Percentiles rank a stretch among this genome's conserved stretches.
phyloP scores from a whole-genome alignment of 208 protist genomes.

The Tritrichomonas musculus region DNA sequence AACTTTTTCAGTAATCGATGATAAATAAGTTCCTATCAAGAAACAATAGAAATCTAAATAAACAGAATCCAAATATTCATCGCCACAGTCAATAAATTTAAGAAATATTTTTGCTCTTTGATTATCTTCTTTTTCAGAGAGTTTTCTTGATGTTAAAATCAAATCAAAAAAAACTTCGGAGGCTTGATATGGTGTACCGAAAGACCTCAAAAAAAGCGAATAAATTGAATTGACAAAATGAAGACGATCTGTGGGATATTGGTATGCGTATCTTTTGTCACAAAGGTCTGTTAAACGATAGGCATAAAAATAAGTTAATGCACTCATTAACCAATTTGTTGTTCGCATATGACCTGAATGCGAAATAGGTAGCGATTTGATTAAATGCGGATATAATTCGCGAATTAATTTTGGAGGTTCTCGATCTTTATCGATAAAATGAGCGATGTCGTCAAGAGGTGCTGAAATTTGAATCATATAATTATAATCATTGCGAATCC shows the following conservation, averaged over 20 bases:
- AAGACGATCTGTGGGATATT: not conserved
- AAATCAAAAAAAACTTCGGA: not conserved
- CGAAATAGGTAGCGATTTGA: not conserved
- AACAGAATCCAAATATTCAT: not conserved
- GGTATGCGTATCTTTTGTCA: not conserved
- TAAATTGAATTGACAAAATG: not conserved
- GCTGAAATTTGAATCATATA: not conserved
- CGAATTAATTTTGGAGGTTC: not conserved
- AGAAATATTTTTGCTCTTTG: not conserved
- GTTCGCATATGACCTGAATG: not conserved
- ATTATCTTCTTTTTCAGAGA: not conserved
- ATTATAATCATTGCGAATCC: not conserved
- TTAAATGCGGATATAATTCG: not conserved
- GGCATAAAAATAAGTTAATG: not conserved
- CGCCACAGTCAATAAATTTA: not conserved
- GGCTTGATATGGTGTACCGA: not conserved
- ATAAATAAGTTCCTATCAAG: not conserved
- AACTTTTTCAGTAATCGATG: not conserved
- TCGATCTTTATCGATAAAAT: not conserved
- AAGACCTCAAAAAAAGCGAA: not conserved
- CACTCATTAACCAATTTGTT: not conserved
- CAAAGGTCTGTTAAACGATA: not conserved
- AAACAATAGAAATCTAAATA: slow-evolving; percentile 22
- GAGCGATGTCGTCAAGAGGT: not conserved
- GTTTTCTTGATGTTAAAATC: not conserved